These are phyloP conservation scores for Alternaria tenuissima DNA, from an alignment of 2,329 filamentous ascomycete genomes.

Conservation along the genomic window DNA sequence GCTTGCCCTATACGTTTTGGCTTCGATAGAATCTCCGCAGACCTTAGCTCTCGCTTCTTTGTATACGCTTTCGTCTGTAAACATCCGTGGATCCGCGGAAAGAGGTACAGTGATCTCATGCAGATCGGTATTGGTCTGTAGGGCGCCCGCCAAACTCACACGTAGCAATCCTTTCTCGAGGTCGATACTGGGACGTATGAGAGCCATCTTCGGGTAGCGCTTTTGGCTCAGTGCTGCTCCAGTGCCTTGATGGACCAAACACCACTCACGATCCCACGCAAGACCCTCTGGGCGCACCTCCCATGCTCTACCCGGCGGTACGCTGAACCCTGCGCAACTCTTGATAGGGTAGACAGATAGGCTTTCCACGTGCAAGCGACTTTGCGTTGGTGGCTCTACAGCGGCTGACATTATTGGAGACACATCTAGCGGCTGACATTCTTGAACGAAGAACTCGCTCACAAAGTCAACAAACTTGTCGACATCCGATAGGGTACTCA, in stretches of 20 bases:
- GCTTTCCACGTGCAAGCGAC: conserved; percentile 55
- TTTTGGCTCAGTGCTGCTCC: conserved; percentile 89
- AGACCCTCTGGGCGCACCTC: conserved; percentile 82
- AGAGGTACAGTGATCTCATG: conserved; percentile 63
- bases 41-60: conserved; percentile 69
- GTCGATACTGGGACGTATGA: conserved; percentile 79
- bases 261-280: conserved; percentile 97
- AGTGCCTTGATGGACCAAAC: conserved; percentile 85
- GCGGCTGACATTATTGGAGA: conserved; percentile 32
- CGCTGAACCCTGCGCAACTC: conserved; percentile 81
- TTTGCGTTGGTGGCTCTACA: conserved; percentile 38
- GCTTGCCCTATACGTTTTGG: conserved; percentile 73
- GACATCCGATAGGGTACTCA: conserved; percentile 83
- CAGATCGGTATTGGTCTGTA: conserved; percentile 41
- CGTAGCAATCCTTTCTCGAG: conserved; percentile 71
- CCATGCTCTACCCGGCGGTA: conserved; percentile 74
- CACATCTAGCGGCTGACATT: conserved; percentile 15
- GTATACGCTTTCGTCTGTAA: conserved; percentile 52
- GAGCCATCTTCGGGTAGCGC: conserved; percentile 83
- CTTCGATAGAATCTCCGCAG: conserved; percentile 80
- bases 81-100: conserved; percentile 70
- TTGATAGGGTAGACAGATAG: conserved; percentile 86
- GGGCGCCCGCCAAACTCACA: conserved; percentile 61
- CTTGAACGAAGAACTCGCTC: conserved; percentile 55
- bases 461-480: conserved; percentile 75